Evolutionary conservation across 2,329 filamentous ascomycete genomes (phyloP).

Genomic region (Fusarium metavorans): DNA sequence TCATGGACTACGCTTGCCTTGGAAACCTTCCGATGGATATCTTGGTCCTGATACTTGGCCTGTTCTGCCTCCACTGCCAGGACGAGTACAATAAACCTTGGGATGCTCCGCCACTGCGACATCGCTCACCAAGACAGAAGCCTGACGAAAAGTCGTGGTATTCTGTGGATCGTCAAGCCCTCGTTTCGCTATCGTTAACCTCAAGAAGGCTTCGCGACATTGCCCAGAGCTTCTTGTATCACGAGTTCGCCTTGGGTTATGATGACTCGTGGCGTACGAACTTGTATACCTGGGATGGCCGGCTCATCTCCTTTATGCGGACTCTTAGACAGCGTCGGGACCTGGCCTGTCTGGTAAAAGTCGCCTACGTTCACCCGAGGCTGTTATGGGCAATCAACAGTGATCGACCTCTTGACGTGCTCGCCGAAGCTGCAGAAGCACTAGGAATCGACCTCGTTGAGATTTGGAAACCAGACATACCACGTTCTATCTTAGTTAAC

Average conservation of each 20-base stretch:
- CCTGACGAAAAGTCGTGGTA: slow-evolving; percentile 4
- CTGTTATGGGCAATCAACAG: background rate
- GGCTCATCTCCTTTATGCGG: slow-evolving; percentile 12
- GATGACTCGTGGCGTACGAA: slow-evolving; percentile 7
- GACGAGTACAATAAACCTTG: slow-evolving; percentile 3
- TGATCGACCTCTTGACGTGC: background rate
- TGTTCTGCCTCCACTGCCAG: slow-evolving; percentile 20
- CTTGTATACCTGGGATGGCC: slow-evolving; percentile 8
- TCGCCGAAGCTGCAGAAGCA: slow-evolving; percentile 4
- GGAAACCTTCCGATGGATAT: background rate
- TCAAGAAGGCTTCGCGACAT: slow-evolving; percentile 6
- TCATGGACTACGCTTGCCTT: background rate
- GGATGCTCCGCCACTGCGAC: background rate
- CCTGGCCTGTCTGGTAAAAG: slow-evolving; percentile 7
- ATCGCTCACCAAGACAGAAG: background rate
- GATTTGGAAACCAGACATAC: slow-evolving; percentile 1
- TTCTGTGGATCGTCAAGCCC: slow-evolving; percentile 9
- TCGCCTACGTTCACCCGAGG: background rate
- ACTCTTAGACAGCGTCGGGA: slow-evolving; percentile 1
- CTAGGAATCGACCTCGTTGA: slow-evolving; percentile 9
- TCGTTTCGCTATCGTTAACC: slow-evolving; percentile 8
- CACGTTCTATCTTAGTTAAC: background rate
- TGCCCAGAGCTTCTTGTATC: slow-evolving; percentile 12
- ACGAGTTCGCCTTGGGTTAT: slow-evolving; percentile 14
- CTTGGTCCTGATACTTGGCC: background rate